Evolutionary conservation across 805 yeast genomes (phyloP), one percentile per base, ranked within the genome.

Genomic region (Ogataea nakhonphanomensis): DNA sequence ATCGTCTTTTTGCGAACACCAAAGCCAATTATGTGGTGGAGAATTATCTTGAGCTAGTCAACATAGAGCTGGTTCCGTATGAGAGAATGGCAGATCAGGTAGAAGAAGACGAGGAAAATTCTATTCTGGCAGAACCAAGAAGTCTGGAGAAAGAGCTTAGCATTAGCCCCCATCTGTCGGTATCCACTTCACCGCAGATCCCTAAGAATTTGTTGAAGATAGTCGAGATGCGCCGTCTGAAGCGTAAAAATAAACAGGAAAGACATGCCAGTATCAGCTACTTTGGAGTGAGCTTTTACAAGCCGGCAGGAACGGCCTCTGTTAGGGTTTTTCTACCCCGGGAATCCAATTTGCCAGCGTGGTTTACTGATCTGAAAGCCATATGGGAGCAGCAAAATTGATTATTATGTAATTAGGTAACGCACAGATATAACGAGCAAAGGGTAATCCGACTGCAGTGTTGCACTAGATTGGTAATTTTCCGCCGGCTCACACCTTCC

Each of bases 21-120:
- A 79, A 83, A 50, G 71, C 83, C 33, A 88, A 81, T 53, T 89
- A 88, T 58, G 77, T 74, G 49, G 86, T 88, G 14, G 96, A 90
- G 57, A 81, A 81, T 4, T 88, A 84, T 51, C 63, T 91, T 33
- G 98, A 91, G 55, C 61, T 89, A 44, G 68, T 87, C 4, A 76
- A 79, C 37, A 58, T 81, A 5, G 78, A 74, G 42, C 61, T 78
- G 43, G 55, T 71, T 0, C 70, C 80, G 2, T 54, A 54, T 44
- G 71, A 70, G 46, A 45, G 39, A 12, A 27, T 33, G 8, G 35
- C 24, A 24, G 44, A 43, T 8, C 34, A 29, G 3, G 46, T 45
- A 6, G 41, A 43, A 21, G 41, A 45, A 23, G 44, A 30, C 6
- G 4, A 20, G 8, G 49, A 37, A 10, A 13, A 33, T 10, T 43